A percentile compares a stretch with the other conserved stretches of the same genome.
Conservation (phyloP, 2,329 filamentous ascomycete genomes). For the Alternaria triticina region DNA sequence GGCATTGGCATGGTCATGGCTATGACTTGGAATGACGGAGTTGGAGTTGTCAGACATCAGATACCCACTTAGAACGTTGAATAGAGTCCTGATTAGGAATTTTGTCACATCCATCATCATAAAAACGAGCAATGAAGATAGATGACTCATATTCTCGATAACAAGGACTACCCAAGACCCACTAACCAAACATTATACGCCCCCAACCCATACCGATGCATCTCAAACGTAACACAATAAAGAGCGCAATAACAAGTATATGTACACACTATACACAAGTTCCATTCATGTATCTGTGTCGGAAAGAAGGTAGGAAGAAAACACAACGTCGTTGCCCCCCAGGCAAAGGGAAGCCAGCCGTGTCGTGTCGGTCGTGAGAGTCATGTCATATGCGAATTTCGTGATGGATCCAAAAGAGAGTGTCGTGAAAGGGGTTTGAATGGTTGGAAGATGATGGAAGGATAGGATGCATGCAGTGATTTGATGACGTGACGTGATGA, state of each 20-base stretch:
- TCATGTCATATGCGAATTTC: slow-evolving; percentile 6
- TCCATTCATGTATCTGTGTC: not conserved
- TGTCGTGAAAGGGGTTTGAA: too few relatives aligned
- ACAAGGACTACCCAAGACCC: too few relatives aligned
- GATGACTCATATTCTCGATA: not conserved
- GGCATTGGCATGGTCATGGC: not conserved
- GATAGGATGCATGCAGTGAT: not conserved
- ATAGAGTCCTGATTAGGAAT: not conserved
- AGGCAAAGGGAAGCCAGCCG: not conserved
- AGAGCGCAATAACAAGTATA: not conserved
- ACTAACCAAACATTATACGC: not conserved
- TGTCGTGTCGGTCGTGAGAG: slow-evolving; percentile 3
- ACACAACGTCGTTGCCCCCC: not conserved
- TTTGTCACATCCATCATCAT: not conserved
- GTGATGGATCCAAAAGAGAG: too few relatives aligned
- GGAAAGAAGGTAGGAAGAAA: not conserved
- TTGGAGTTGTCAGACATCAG: not conserved
- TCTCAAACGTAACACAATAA: too few relatives aligned
- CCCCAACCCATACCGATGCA: not conserved
- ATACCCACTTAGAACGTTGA: not conserved
- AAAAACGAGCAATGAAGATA: not conserved
- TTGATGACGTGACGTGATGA: not conserved
- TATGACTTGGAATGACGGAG: not conserved
- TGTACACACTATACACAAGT: not conserved
- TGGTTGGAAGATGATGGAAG: too few relatives aligned